Evolutionary conservation across 2,329 filamentous ascomycete genomes (phyloP).

Genomic region (Diaporthe nobilis): DNA sequence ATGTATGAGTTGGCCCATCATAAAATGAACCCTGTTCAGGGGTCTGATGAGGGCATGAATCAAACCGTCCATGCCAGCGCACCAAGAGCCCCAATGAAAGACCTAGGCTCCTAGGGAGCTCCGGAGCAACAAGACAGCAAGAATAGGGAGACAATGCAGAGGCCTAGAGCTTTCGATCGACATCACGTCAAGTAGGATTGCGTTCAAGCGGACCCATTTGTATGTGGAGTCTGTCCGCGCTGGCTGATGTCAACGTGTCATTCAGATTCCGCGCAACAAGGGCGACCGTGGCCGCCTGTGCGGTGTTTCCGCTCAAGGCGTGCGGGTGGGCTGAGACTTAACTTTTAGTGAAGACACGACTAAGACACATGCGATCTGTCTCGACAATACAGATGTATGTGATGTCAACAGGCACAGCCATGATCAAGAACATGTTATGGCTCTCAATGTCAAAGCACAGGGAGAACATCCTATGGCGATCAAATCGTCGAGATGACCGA

Average conservation of each 20-base stretch:
- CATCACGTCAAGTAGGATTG: neutral
- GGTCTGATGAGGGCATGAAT: neutral
- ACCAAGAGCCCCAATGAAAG: neutral
- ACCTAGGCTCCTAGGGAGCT: neutral
- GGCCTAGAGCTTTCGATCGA: conserved; percentile 5
- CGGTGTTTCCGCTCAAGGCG: neutral
- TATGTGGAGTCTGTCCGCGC: conserved; percentile 10
- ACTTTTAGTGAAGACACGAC: neutral
- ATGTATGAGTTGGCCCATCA: neutral
- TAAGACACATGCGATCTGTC: conserved; percentile 4
- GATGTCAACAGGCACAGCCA: neutral
- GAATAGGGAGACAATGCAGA: neutral
- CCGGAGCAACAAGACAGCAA: neutral
- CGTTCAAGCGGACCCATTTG: neutral
- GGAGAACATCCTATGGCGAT: neutral
- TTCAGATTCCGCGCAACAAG: conserved; percentile 10
- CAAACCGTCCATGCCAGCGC: neutral
- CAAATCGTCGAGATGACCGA: neutral
- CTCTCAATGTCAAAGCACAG: neutral
- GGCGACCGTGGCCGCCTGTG: neutral
- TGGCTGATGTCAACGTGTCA: conserved; percentile 8
- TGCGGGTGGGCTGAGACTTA: neutral
- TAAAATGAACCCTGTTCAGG: neutral
- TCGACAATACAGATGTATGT: neutral
- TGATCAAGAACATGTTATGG: neutral